Base-by-base conservation (phyloP, 2,329 filamentous ascomycete genomes). In the Pezicula rhizophila region DNA sequence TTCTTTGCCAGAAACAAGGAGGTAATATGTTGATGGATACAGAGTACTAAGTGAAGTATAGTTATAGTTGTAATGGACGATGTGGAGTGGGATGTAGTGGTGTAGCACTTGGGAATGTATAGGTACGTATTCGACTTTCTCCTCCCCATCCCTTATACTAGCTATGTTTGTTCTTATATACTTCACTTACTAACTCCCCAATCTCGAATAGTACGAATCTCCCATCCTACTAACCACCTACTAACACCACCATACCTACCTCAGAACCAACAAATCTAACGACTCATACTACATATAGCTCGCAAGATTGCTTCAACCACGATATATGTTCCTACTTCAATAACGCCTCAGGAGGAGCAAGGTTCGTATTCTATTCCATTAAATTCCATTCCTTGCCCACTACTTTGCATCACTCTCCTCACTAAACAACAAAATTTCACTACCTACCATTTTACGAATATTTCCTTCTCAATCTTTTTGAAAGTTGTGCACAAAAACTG, bases 281-380 rank as follows among this genome's bases (percentile, higher is more conserved):
- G 8, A 41, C n/a, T 34, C 14, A 26, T 14, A 12, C 5, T 33
- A 15, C 11, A 2, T n/a, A 28, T 25, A 54, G 53, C 49, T 75
- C 73, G 0, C 73, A 75, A 51, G 70, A 76, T 44, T 76, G 74
- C 55, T 76, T 72, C 53, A 70, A 68, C 0, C 74, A 76, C 47
- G 74, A 76, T 43, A 68, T 76, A 11, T 77, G 74, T 57, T 75
- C 71, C 4, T 76, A 71, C 53, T 76, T 76, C 50, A 69, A 76
- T 26, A 70, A 69, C 45, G 71, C 73, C 2, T 69, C 62, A n/a
- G 70, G 71, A 7, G 73, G 73, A 2, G 61, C 70, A 0, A 71
- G 66, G 73, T 73, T 57, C 52, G 59, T 46, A 5, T 17, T 6
- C 23, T 7, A 23, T 23, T 23, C 23, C 23, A 7, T 23, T 23